Conservation (phyloP, 169 alveolate species). For the Plasmodium sp. region DNA sequence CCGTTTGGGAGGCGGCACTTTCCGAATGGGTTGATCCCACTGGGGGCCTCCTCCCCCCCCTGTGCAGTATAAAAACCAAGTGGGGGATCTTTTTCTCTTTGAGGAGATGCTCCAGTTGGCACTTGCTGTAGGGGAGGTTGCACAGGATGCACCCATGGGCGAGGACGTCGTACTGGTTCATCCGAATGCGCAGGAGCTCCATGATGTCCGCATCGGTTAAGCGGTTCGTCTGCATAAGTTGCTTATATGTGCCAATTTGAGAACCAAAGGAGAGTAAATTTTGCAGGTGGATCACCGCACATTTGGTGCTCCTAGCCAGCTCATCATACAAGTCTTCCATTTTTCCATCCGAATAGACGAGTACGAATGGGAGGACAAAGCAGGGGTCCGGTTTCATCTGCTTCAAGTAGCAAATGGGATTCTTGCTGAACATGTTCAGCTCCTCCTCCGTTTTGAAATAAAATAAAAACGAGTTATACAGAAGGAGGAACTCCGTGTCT, state of each 20-base stretch:
- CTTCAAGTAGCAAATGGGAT: conserved; percentile 19
- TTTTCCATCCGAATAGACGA: conserved; percentile 3
- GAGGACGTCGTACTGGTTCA: conserved; percentile 50
- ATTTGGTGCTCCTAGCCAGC: conserved; percentile 16
- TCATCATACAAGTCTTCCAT: background rate
- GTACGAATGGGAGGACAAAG: conserved; percentile 45
- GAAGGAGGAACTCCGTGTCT: conserved; percentile 26
- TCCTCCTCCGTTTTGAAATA: conserved; percentile 49
- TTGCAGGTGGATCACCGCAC: conserved; percentile 18
- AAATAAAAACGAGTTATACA: conserved; percentile 41
- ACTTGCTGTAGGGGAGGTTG: conserved; percentile 29
- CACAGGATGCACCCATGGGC: conserved; percentile 68
- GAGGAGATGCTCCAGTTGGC: background rate
- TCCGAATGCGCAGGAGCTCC: conserved; percentile 10
- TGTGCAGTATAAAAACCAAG: conserved; percentile 32
- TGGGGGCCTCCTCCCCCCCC: background rate
- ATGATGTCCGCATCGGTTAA: conserved; percentile 5
- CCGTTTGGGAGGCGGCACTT: background rate
- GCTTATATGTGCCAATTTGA: conserved; percentile 7
- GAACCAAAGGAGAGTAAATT: conserved; percentile 40
- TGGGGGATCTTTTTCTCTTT: conserved; percentile 21
- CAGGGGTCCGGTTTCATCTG: conserved; percentile 47
- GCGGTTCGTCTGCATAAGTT: background rate
- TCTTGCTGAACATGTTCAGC: conserved; percentile 6
- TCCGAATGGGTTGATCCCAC: background rate